Base-by-base conservation (phyloP, 2,329 filamentous ascomycete genomes). In the Fusarium chlamydosporum region DNA sequence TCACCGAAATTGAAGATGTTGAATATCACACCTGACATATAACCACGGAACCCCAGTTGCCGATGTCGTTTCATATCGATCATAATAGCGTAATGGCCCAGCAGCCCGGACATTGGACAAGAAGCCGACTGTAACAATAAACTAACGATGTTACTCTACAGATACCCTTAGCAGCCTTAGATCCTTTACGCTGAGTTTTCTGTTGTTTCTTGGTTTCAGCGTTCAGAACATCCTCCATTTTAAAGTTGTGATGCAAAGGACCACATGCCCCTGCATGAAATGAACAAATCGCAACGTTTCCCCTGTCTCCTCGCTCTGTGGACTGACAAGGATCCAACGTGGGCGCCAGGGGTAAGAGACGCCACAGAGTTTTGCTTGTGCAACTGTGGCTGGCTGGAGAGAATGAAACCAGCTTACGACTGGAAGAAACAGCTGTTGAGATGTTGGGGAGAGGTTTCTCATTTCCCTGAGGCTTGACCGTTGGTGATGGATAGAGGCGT, bases 191-290 rank as follows among this genome's bases (percentile, higher is more conserved):
- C 33, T 37, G 31, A 33, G 23, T 40, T 34, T 40, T 61, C 18
- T 29, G 58, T 56, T 57, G 61, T 57, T 63, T 57, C 43, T 64
- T 59, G 43, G 45, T 37, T 43, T 34, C 43, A 35, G 38, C 42
- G 18, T 51, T 11, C 29, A 29, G 29, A 29, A 7, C 7, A 29
- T 29, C 41, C 34, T n/a, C 29, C 41, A 61, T 27, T 66, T 57
- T 50, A 52, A 43, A 70, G 57, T 51, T 55, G 52, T n/a, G 45
- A 67, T 45, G 53, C 55, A 55, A 61, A 51, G 51, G 40, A 27
- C 58, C 55, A 56, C 58, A 43, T 58, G 52, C 67, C 63, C 67
- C 67, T 71, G 67, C 67, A 71, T 70, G 37, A 71, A 54, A 71
- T 65, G 53, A 70, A 42, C 50, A 55, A 27, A 62, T 64, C 43